phyloP scores from a whole-genome alignment of 345 rosid genomes.

The Euclidium syriacum region DNA sequence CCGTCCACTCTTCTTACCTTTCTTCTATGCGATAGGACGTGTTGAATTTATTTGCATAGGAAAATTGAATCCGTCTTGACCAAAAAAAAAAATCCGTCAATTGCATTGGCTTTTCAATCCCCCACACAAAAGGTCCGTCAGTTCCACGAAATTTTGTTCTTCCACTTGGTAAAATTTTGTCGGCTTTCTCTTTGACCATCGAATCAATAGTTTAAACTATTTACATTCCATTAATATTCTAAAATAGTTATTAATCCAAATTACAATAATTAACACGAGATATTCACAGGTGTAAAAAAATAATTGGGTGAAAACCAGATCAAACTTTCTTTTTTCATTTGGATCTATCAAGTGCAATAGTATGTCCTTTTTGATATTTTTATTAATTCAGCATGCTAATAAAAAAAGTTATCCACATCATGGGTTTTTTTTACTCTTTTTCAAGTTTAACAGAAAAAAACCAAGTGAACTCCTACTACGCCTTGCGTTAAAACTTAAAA shows the following conservation, averaged over 20 bases:
- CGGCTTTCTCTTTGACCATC: constrained; percentile 23
- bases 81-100: not conserved
- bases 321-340: not conserved
- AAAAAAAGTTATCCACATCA: not conserved
- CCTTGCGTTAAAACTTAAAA: constrained; percentile 2
- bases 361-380: not conserved
- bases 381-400: constrained; percentile 6
- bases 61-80: too few relatives aligned
- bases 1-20: too few relatives aligned
- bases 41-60: not conserved
- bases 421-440: not conserved
- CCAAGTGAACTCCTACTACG: not conserved
- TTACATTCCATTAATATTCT: not conserved
- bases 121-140: too few relatives aligned
- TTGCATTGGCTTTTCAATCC: too few relatives aligned
- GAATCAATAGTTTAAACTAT: not conserved
- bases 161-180: too few relatives aligned
- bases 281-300: not conserved
- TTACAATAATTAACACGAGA: not conserved
- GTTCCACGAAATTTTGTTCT: too few relatives aligned
- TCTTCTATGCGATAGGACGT: not conserved
- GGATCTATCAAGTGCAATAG: not conserved
- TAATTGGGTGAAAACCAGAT: not conserved
- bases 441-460: not conserved
- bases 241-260: not conserved